phyloP scores from a whole-genome alignment of 2,329 filamentous ascomycete genomes.

The Cercospora sojina region DNA sequence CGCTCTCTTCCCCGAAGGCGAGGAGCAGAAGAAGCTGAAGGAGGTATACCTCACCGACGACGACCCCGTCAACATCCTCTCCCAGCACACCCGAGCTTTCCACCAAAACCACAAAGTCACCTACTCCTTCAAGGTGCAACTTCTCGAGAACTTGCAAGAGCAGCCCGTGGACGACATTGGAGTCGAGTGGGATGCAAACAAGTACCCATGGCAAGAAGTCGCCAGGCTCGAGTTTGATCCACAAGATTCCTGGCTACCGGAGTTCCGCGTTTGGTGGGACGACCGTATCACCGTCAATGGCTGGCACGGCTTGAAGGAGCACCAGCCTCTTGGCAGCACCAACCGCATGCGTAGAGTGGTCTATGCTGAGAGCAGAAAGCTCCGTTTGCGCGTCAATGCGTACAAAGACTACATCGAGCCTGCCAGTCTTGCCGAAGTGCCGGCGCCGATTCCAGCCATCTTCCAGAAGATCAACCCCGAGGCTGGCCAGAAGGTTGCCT shows the following conservation, averaged over 20 bases:
- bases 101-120: constrained; percentile 39
- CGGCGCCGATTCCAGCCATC: constrained; percentile 36
- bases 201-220: constrained; percentile 38
- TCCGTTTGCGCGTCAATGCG: constrained; percentile 43
- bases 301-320: constrained; percentile 43
- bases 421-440: constrained; percentile 40
- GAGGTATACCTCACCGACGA: constrained; percentile 31
- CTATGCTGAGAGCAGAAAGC: constrained; percentile 44
- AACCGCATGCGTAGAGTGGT: constrained; percentile 45
- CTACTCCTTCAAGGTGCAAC: constrained; percentile 38
- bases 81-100: constrained; percentile 36
- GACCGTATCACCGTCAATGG: constrained; percentile 43
- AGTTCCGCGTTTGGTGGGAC: constrained; percentile 45
- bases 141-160: constrained; percentile 38
- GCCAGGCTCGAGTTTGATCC: constrained; percentile 43
- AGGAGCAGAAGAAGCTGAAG: constrained; percentile 34
- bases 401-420: constrained; percentile 44
- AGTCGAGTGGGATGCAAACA: constrained; percentile 36
- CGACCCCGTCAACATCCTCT: constrained; percentile 37
- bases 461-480: constrained; percentile 29
- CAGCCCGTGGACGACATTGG: constrained; percentile 40
- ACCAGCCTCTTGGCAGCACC: constrained; percentile 43
- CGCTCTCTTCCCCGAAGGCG: constrained; percentile 35
- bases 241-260: constrained; percentile 44
- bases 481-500: constrained; percentile 28